Evolutionary conservation across 306 rosid species (phyloP), one percentile per base, ranked within the genome.

Genomic region (Sesbania bispinosa): DNA sequence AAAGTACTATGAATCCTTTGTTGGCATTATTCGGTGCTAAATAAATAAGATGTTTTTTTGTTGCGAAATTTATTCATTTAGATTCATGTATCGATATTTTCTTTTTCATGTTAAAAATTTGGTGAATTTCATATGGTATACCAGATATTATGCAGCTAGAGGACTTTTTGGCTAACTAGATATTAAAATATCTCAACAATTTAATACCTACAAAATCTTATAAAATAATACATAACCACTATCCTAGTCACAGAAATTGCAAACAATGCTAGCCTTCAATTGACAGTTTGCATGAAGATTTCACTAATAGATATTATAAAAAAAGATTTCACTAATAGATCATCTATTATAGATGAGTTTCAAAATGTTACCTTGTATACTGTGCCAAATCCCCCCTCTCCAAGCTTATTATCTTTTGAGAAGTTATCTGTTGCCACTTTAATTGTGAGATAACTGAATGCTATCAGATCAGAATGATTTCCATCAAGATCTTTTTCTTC

Each of bases 351-450:
- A n/a, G n/a, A n/a, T n/a, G 39, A 2, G 27, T 64, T 64, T 33
- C 26, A 10, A 23, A 79, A 60, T 59, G 18, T 32, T 78, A 86
- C 91, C 87, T 87, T 79, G 68, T 77, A 84, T 2, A 87, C 91
- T 7, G 71, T 26, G 19, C 88, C 88, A 70, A 64, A 81, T 18
- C 91, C 88, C 16, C 88, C 91, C 75, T 84, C 72, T 55, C 88
- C 88, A 42, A 87, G 77, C 78, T 68, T 79, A 38, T 74, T 79
- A 10, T 82, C 73, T 33, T 42, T 55, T n/a, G 83, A 84, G 64
- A 84, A 87, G 51, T 87, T 81, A 62, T 67, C n/a, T 38, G 91
- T 84, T 30, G 88, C 88, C n/a, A 41, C 53, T 64, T 65, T 83
- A 29, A 86, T 50, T 16, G 81, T 60, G 61, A 82, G 52, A 54